Base-by-base conservation (phyloP, 345 rosid species). In the Ceriops decandra region DNA sequence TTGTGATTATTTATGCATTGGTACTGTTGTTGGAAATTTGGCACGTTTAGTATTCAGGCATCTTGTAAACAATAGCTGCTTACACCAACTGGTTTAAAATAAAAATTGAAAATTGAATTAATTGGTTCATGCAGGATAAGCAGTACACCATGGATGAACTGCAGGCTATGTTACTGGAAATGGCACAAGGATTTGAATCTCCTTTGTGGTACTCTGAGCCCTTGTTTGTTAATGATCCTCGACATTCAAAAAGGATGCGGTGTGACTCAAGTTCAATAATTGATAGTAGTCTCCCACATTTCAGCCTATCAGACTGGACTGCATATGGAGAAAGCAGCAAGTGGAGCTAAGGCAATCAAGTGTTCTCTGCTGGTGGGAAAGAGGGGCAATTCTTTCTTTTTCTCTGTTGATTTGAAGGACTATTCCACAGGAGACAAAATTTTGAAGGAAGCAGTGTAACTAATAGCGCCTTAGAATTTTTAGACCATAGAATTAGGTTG, bases 71-170 rank as follows among this genome's bases (percentile, higher is more conserved):
- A 42, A 42, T 13, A 11, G 49, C 49, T 13, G 17, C 4, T 42
- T 11, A 42, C 47, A 42, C 13, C 16, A 42, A 42, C 3, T 2
- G 47, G 47, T 3, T 42, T 42, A 42, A 11, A 5, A 42, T 42
- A 42, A 11, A 33, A 7, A 7, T 33, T 33, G 7, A 7, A 11
- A 17, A 2, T 13, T 42, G 17, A 1, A 42, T 42, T 42, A 42
- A 42, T 56, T 56, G 5, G 4, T 27, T 56, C 33, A 20, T 24
- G 49, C 82, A 83, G 91, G 71, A 72, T 0, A 82, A 85, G 57
- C 59, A 33, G 7, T 82, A 74, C 66, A 84, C 78, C 63, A 74
- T 83, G 74, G 85, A 79, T 64, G 89, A 84, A 67, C 54, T 87
- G 58, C 89, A 82, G 51, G 15, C 32, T 13, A 85, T 87, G 88